Conservation (phyloP, 169 alveolate species). For the Plasmodium adleri region DNA sequence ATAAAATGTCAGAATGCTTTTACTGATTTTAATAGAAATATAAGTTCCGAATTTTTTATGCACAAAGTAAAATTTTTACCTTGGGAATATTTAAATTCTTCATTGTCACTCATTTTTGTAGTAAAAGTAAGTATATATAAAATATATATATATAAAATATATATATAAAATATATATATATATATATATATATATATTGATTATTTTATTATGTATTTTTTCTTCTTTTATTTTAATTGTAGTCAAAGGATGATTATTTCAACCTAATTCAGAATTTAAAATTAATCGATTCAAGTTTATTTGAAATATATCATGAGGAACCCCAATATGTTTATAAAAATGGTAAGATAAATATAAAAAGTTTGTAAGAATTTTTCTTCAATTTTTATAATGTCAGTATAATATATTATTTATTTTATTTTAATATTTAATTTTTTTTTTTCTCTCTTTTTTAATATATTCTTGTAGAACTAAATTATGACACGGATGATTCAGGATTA, state of each 20-base stretch:
- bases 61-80: constrained; percentile 43
- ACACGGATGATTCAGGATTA: constrained; percentile 58
- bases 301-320: constrained; percentile 62
- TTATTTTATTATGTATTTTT: not conserved
- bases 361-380: no score
- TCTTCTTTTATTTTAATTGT: constrained; percentile 1
- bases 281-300: constrained; percentile 59
- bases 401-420: not conserved
- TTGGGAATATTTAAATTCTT: constrained; percentile 69
- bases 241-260: constrained; percentile 56
- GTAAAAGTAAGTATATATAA: constrained; percentile 24
- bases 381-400: not conserved
- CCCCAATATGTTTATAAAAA: constrained; percentile 42
- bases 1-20: constrained; percentile 76
- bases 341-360: constrained; percentile 16
- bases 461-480: constrained; percentile 37
- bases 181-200: constrained; percentile 1
- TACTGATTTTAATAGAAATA: constrained; percentile 22
- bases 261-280: constrained; percentile 44
- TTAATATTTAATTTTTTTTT: not conserved
- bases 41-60: constrained; percentile 37
- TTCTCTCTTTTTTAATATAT: not conserved
- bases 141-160: not conserved
- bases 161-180: not conserved
- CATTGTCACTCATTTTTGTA: constrained; percentile 38